Base-by-base conservation (phyloP, 1,139 yeast genomes). In the Spencermartinsiella ligniputridi region DNA sequence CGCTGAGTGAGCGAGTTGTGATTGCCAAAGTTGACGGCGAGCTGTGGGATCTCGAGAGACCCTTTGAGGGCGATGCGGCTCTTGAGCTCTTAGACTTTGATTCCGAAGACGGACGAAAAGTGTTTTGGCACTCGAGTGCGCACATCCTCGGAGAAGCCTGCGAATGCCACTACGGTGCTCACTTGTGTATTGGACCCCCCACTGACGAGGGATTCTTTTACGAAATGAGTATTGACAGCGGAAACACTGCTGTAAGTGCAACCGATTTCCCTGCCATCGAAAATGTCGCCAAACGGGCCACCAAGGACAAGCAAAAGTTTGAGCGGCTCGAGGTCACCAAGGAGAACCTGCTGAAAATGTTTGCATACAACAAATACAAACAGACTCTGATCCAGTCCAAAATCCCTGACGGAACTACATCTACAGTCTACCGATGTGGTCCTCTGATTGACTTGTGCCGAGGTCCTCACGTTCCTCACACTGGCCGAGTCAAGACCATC, bases 71-170 rank as follows among this genome's bases (percentile, higher is more conserved):
- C 27, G 88, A 83, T 55, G 71, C 77, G 41, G 66, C 69, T 38
- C 72, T 94, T 54, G 94, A 88, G 64, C 84, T 89, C 58, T 71
- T 81, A 52, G 88, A 83, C 60, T 94, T 94, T 69, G 83, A 80
- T 37, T 66, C 81, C 52, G 88, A 87, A 18, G 97, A 90, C 63
- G 98, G 97, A 67, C 87, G 83, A 66, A 81, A 81, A 54, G 98
- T 92, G 39, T 94, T 94, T 71, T 94, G 98, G 98, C 99, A 94
- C 68, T 92, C 98, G 3, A 84, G 96, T 56, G 99, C 99, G 46
- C 99, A 94, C 70, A 92, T 94, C 50, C 75, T 94, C 57, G 99
- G 99, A 68, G 98, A 94, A 72, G 94, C 97, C 42, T 84, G 96
- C 72, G 99, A 94, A 71, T 85, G 96, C 66, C 94, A 88, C 67